Evolutionary conservation across 192 early-diverging fungal species (phyloP), one percentile per base, ranked within the genome.

Genomic region (Linnemannia zychae): DNA sequence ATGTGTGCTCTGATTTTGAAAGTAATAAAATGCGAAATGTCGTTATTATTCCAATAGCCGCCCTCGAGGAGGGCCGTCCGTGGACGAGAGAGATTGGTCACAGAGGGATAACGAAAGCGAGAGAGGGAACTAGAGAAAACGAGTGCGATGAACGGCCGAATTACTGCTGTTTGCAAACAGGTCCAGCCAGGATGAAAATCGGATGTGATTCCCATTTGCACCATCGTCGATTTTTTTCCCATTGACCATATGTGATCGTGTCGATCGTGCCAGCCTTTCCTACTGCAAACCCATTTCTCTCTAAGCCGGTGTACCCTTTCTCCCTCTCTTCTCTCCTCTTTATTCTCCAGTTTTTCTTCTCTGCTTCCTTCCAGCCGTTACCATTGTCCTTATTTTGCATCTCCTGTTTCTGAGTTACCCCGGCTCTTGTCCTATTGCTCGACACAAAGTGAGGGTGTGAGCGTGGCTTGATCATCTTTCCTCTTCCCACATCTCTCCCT

Each of bases 181-280:
- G 81, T 76, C 81, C 36, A 48, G 81, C 22, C 74, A 73, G 44
- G 63, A 82, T 82, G 53, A 17, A 72, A 80, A 80, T 66, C 67
- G 17, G n/a, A 48, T 72, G 7, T 31, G 50, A 77, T 52, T 77
- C 72, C 31, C 72, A 33, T 40, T 49, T 53, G 17, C 28, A 65
- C 48, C 18, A 44, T 76, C 47, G 44, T 46, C 16, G 44, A 44
- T 44, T 44, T 44, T 44, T 6, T 44, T 44, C 40, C 9, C 4
- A 3, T 44, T 44, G 40, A 44, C 40, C 40, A 44, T 44, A 44
- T 44, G 40, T 44, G 40, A 6, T 9, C 3, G 9, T 44, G 40
- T 44, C 40, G 40, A 44, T 44, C 40, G 9, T 9, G 9, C 3
- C 40, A 44, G 9, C n/a, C n/a, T n/a, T n/a, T n/a, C n/a, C n/a